Evolutionary conservation across 495 filamentous ascomycete species (phyloP), one percentile per base, ranked within the genome.

Genomic region (Aspergillus kassunensis): DNA sequence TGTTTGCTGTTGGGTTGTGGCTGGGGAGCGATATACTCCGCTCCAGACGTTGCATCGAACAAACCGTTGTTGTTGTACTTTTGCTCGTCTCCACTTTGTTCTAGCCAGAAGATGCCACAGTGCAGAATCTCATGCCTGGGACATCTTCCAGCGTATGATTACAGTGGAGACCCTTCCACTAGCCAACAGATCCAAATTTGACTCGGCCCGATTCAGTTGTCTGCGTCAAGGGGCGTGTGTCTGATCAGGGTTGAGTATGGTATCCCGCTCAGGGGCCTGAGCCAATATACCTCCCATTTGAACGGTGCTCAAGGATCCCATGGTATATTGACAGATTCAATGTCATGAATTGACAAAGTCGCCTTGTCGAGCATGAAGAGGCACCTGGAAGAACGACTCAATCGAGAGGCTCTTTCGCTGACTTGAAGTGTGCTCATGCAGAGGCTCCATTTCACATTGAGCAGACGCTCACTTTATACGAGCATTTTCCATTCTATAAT

Each of bases 81-180:
- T 15, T 25, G 11, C 5, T 49, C 11, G 21, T 39, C 21, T 6
- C 39, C 46, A 21, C 4, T 27, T 35, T 23, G 7, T 48, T 31
- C 8, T 43, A 25, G 12, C 21, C 42, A 45, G 4, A 27, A 20
- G 4, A 27, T 46, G 24, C 24, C 15, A 8, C 36, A 0, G 25
- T 54, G 11, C 3, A 61, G 39, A 0, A 52, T 37, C 21, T 74
- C 41, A 35, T 63, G n/a, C n/a, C n/a, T n/a, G n/a, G n/a, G n/a
- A n/a, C n/a, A n/a, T n/a, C n/a, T n/a, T n/a, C n/a, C 73, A 76
- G 52, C 73, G 71, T 0, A 74, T 52, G 7, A 73, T 55, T 1
- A 67, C 53, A 3, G 63, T 66, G 4, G 44, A 42, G 5, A 49
- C 67, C 4, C 49, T 55, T 13, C 60, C 57, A 6, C 61, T 9